Base-by-base conservation (phyloP, 1,284 basidiomycete genomes). In the Apiotrichum akiyoshidainum region DNA sequence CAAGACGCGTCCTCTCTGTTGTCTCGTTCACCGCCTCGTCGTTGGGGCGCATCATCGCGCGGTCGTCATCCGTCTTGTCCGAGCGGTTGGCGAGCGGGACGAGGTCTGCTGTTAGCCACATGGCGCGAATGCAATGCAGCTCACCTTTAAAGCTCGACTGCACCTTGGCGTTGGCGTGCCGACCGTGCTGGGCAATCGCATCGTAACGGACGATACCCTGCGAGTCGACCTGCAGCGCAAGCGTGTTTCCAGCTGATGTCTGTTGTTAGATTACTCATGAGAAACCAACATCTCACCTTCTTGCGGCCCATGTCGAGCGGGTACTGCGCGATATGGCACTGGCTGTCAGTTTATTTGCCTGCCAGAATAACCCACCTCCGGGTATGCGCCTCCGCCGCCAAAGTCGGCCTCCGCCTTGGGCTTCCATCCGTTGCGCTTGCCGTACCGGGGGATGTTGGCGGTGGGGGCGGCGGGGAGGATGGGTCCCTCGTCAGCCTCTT, bases 131-230 rank as follows among this genome's bases (percentile, higher is more conserved):
- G 12, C 1, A 14, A 46, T n/a, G n/a, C n/a, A n/a, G 62, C 77
- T 67, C 60, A 78, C 78, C 77, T 74, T 97, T 97, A 82, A 93
- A 96, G 69, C 94, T 91, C 0, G 92, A 93, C 74, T 99, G 95
- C 1, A 99, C 84, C 47, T 85, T 79, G 73, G 92, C 90, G 58
- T 89, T 92, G 3, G 85, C 82, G 14, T 90, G 86, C 68, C 96
- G 89, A 37, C 94, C 94, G 78, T 99, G 94, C 60, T 89, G 88
- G 7, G 94, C 95, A 67, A 99, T 97, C 57, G 91, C 92, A 78
- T 96, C 95, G 77, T 98, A 99, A 63, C 92, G 87, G 54, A 98
- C 92, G 65, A 92, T 94, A 37, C 96, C 96, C 73, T 98, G 93
- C 55, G 85, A 86, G 71, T 99, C 96, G 13, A 98, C 94, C 82